Evolutionary conservation across 2,329 filamentous ascomycete species (phyloP), one percentile per base, ranked within the genome.

Genomic region (Didymella pomorum): DNA sequence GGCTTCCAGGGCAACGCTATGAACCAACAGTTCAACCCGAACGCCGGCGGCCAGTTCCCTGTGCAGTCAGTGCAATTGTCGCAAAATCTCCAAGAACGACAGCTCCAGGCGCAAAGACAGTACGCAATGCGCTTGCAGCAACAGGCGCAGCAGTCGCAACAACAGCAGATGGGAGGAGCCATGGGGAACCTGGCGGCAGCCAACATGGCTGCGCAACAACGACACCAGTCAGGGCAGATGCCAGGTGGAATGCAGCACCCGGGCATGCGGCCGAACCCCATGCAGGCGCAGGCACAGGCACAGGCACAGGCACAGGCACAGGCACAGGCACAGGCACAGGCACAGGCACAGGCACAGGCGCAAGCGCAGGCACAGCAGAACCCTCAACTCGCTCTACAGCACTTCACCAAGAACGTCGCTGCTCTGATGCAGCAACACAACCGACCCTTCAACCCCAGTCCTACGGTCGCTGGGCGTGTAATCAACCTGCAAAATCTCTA

Each of bases 61-160:
- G 71, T 76, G 1, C 74, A 78, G 64, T 75, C 78, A 41, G 79
- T 80, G 26, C 80, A 83, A 69, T 75, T 81, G 31, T 82, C 80
- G 56, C 80, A 80, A 53, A 83, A 84, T 58, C 80, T 83, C 23
- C 77, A 80, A 56, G 72, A 69, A 26, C 71, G 73, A 43, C 82
- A 85, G 67, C 82, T 81, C 44, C 84, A 90, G 62, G 89, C 91
- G 39, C 89, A 91, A 70, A 88, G 92, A 64, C 89, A 92, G 47
- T 94, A 96, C 70, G 91, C 96, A 67, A 90, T 96, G 86, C 89
- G 91, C 60, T 78, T 96, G 51, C 91, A 96, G 69, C 87, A 62
- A 31, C 71, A 74, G 49, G 87, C 64, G 45, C 91, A 96, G 69
- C 87, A 62, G 33, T 69, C 72, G 53, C 91, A 93, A 35, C 84